A percentile compares a stretch with the other conserved stretches of the same genome.
Conservation (phyloP, 176 grass and related monocot genomes). For the Rhynchospora breviuscula region DNA sequence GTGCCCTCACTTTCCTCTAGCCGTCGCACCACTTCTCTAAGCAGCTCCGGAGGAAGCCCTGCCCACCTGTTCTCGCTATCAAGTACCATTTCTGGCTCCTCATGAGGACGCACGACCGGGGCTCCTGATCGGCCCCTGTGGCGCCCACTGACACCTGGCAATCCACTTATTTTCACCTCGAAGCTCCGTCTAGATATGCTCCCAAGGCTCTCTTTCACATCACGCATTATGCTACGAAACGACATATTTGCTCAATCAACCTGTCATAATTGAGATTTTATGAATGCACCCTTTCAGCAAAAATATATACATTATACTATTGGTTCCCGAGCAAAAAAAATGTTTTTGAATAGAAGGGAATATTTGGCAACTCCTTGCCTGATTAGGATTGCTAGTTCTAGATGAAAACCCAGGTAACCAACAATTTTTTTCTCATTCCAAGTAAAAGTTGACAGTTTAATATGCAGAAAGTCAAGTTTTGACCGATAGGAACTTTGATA, state of each 20-base stretch:
- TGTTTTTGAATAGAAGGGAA: background rate
- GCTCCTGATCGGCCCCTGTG: conserved; percentile 41
- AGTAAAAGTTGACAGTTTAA: background rate
- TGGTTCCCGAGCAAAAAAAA: background rate
- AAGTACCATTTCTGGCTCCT: conserved; percentile 27
- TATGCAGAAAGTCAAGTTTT: background rate
- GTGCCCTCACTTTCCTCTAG: conserved; percentile 63
- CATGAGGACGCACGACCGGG: conserved; percentile 18
- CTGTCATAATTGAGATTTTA: background rate
- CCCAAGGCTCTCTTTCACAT: conserved; percentile 72
- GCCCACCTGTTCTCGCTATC: conserved; percentile 38
- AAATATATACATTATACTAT: background rate
- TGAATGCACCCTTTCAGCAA: background rate
- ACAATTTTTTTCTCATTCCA: background rate
- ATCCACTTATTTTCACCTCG: conserved; percentile 57
- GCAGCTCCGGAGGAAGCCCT: conserved; percentile 63
- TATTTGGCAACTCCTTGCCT: background rate
- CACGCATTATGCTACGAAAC: conserved; percentile 61
- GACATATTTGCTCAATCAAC: conserved; percentile 36
- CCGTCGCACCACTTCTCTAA: conserved; percentile 66
- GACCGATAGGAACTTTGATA: background rate
- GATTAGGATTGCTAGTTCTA: background rate
- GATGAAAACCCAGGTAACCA: background rate
- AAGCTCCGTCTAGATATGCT: conserved; percentile 64
- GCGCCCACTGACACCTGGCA: conserved; percentile 46